Evolutionary conservation across 345 rosid species (phyloP).

Genomic region (Psidium friedrichsthalianum): DNA sequence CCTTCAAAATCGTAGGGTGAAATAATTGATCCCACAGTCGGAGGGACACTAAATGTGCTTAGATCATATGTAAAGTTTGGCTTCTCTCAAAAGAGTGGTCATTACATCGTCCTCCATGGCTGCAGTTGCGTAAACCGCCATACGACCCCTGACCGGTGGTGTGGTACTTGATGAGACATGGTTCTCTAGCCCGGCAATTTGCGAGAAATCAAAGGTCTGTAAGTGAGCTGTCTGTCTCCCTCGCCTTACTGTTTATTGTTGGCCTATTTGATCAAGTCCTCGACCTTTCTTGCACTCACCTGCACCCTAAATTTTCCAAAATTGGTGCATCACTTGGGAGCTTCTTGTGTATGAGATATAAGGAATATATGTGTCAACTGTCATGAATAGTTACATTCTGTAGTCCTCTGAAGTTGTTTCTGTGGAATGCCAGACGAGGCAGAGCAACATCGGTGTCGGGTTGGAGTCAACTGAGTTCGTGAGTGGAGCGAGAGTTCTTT

Average conservation of each 20-base stretch:
- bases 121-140: constrained; percentile 3
- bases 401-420: neutral
- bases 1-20: neutral
- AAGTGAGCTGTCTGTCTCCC: neutral
- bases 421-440: neutral
- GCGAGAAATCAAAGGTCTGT: constrained; percentile 8
- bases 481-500: too few species aligned
- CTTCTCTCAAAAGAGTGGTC: constrained; percentile 21
- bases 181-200: constrained; percentile 2
- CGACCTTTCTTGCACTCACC: neutral
- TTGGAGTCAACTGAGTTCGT: too few species aligned
- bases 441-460: too few species aligned
- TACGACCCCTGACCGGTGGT: constrained; percentile 1
- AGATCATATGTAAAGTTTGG: constrained; percentile 16
- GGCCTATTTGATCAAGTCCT: neutral
- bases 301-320: neutral
- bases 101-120: constrained; percentile 27
- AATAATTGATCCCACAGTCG: constrained; percentile 23
- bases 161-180: constrained; percentile 19
- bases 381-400: neutral
- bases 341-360: neutral
- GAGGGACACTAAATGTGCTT: constrained; percentile 24
- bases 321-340: neutral
- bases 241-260: neutral
- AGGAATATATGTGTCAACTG: neutral